Percentiles rank a stretch among this genome's conserved stretches.
Conservation (phyloP, 1,284 basidiomycete genomes). For the Sporisorium scitamineum region DNA sequence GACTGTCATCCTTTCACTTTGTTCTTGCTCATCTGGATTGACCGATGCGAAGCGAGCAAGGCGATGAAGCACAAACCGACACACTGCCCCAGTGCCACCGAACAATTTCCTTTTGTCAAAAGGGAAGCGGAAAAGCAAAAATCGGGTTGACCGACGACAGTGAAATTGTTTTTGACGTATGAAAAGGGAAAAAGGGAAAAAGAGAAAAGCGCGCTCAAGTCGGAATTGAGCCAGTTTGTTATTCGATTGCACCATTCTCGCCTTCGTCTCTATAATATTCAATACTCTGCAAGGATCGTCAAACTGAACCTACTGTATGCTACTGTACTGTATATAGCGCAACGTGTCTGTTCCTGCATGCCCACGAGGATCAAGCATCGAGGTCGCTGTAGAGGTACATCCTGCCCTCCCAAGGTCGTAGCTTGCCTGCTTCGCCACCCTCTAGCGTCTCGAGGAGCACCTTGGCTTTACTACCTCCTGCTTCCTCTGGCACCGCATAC, state of each 20-base stretch:
- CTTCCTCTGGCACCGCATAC: slow-evolving; percentile 29
- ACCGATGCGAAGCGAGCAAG: not conserved
- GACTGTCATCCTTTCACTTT: not conserved
- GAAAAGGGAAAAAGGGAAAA: too few relatives aligned
- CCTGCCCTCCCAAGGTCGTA: slow-evolving; percentile 31
- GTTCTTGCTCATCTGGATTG: not conserved
- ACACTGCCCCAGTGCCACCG: not conserved
- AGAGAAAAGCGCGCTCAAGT: too few relatives aligned
- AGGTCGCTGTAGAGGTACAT: slow-evolving; percentile 25
- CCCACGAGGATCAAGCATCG: not conserved
- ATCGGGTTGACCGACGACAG: not conserved
- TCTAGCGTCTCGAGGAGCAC: slow-evolving; percentile 16
- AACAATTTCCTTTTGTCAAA: not conserved
- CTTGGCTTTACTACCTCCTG: slow-evolving; percentile 17
- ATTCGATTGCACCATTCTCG: not conserved
- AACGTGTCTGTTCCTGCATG: slow-evolving; percentile 11
- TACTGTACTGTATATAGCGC: too few relatives aligned
- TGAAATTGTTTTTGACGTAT: too few relatives aligned
- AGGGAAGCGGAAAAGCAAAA: too few relatives aligned
- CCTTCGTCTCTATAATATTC: not conserved
- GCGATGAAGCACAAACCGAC: not conserved
- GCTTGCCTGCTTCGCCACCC: slow-evolving; percentile 14
- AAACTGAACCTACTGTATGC: not conserved
- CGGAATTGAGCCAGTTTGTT: not conserved
- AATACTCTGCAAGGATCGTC: not conserved